Base-by-base conservation (phyloP, 805 yeast species). In the Lipomyces sp. region DNA sequence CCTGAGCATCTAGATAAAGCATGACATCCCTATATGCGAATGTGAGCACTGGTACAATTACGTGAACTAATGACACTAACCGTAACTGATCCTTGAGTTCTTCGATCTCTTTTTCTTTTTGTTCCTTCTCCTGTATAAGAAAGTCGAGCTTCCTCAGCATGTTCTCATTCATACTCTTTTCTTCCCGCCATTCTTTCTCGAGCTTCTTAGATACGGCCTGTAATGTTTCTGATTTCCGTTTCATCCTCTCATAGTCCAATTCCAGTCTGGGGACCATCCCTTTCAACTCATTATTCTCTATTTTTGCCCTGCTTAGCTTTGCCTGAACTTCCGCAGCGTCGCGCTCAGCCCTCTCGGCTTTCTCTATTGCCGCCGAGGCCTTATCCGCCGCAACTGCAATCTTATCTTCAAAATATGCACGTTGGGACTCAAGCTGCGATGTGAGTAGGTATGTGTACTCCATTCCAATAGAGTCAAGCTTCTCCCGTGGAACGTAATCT, bases 341-440 rank as follows among this genome's bases (percentile, higher is more conserved):
- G 66, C 63, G 61, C 66, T 48, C 63, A 51, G 62, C 57, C 18
- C 62, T 63, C 64, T 74, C 69, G 37, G 68, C 73, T 71, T 72
- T 66, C 69, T 63, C 70, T 62, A 61, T 24, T 61, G 73, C 72
- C 35, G 74, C 65, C 55, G 73, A 18, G 56, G 74, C 73, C 60
- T 64, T 64, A 35, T 75, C 76, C 13, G 77, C 77, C 7, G 79
- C 74, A 54, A 77, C 76, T 29, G 77, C 74, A 39, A 85, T 70
- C 65, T 83, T 81, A 13, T 80, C 78, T 73, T 92, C 97, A 75
- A 89, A 92, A 76, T 87, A 89, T 67, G 89, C 94, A 64, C 96
- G 80, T 76, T 92, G 97, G 6, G 95, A 88, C 64, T 92, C 96
- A 62, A 92, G 79, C 74, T 92, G 97, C 2, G 92, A 86, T 7